Evolutionary conservation across 805 yeast species (phyloP).

Genomic region (Spencermartinsiella europaea): DNA sequence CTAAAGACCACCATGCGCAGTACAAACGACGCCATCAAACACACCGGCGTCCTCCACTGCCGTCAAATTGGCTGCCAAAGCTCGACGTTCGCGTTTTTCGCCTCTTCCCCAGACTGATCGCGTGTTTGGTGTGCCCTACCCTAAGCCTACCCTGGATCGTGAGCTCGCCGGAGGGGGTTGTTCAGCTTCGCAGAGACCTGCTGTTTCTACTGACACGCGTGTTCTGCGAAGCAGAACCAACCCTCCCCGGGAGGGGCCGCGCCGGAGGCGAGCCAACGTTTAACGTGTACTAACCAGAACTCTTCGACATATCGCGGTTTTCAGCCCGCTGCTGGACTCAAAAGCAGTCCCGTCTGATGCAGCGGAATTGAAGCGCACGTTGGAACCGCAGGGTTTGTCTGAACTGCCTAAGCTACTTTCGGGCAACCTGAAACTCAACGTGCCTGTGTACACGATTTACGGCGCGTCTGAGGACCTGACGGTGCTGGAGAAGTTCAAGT

Average conservation of each 20-base stretch:
- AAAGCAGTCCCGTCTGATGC: conserved; percentile 46
- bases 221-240: neutral
- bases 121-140: too few species aligned
- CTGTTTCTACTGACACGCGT: too few species aligned
- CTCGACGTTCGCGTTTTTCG: too few species aligned
- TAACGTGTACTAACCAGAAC: conserved; percentile 20
- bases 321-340: conserved; percentile 52
- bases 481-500: conserved; percentile 57
- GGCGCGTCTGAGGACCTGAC: conserved; percentile 73
- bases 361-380: conserved; percentile 41
- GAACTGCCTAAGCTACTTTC: conserved; percentile 47
- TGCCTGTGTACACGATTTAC: conserved; percentile 72
- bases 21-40: too few species aligned
- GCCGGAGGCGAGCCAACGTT: neutral
- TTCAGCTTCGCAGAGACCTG: too few species aligned
- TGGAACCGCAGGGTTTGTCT: conserved; percentile 42
- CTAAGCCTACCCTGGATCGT: too few species aligned
- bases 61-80: too few species aligned
- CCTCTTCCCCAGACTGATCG: too few species aligned
- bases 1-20: too few species aligned
- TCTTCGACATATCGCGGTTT: conserved; percentile 59
- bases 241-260: neutral
- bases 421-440: conserved; percentile 40
- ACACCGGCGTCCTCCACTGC: too few species aligned
- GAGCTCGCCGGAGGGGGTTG: neutral